Evolutionary conservation across 352 stramenopile genomes (phyloP), one percentile per base, ranked within the genome.

Genomic region (Pythium oligandrum): DNA sequence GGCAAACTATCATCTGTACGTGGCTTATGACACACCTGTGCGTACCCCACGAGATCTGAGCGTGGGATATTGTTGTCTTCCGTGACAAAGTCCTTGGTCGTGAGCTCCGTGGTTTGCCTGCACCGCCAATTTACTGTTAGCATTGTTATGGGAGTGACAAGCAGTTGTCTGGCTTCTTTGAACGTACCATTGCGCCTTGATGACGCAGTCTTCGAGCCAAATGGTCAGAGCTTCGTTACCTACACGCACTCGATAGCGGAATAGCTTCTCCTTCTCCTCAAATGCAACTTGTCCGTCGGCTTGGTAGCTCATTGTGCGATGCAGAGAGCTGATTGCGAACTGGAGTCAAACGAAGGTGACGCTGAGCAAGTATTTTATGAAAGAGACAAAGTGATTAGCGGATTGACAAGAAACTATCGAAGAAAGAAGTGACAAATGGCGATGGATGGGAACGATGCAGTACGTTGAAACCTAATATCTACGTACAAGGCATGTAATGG

Each of bases 141-240:
- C 4, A 48, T 48, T 4, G 5, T 38, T 26, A 12, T 40, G 3
- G 48, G 12, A 4, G 6, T 9, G 2, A 44, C 1, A 0, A 56
- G 1, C 34, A 49, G 40, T 8, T 26, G 12, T 26, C 49, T 11
- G 11, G 49, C 40, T 11, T 44, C 6, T 7, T n/a, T 12, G 34
- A 53, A 6, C 30, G 9, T 38, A 53, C 53, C 53, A 53, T 44
- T 53, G 44, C 11, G 42, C 48, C 45, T 59, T 59, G 2, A 44
- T 42, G 37, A 53, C 48, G 30, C 37, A 4, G 36, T 59, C 53
- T 48, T 53, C 53, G 2, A 59, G 44, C 44, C 53, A 59, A 11
- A 59, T 43, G 8, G 7, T n/a, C n/a, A 59, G 44, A 6, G 40
- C 46, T 36, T 59, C 38, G 5, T 53, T 31, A 30, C 49, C 40